Conservation (phyloP, 495 filamentous ascomycete genomes). For the Penicillium egyptiacum region DNA sequence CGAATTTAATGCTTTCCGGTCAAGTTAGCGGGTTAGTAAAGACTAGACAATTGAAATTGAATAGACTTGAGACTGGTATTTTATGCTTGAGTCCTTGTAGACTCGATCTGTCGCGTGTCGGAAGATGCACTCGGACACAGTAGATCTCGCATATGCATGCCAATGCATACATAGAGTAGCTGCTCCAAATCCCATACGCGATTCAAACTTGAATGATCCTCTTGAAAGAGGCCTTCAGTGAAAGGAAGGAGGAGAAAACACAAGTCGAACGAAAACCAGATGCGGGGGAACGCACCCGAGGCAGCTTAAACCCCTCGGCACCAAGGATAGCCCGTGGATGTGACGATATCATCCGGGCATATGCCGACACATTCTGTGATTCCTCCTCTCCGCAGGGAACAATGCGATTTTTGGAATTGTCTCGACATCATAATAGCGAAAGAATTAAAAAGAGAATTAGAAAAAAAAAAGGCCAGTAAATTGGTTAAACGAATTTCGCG, state of each 20-base stretch:
- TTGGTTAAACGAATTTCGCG: slow-evolving; percentile 27
- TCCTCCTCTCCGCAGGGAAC: not conserved
- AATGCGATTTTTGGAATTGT: not conserved
- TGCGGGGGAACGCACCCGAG: slow-evolving; percentile 11
- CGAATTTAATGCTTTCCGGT: slow-evolving; percentile 30
- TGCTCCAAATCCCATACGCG: not conserved
- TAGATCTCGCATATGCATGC: slow-evolving; percentile 3
- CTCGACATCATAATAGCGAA: not conserved
- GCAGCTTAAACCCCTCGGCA: not conserved
- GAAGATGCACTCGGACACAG: not conserved
- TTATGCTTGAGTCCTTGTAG: slow-evolving; percentile 4
- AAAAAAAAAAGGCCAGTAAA: not conserved
- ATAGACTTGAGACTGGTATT: slow-evolving; percentile 7
- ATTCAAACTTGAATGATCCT: not conserved
- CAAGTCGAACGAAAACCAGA: slow-evolving; percentile 10
- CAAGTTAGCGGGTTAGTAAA: slow-evolving; percentile 17
- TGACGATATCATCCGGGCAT: slow-evolving; percentile 7
- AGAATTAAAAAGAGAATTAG: slow-evolving; percentile 9
- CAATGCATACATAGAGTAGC: not conserved
- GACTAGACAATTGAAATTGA: slow-evolving; percentile 13
- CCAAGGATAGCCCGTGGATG: slow-evolving; percentile 9
- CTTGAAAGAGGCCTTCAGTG: not conserved
- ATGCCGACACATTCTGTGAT: not conserved
- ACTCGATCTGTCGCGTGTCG: not conserved
- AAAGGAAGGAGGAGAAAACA: slow-evolving; percentile 14